Conservation (phyloP, 176 grass and related monocot genomes). For the Musa itinerans region DNA sequence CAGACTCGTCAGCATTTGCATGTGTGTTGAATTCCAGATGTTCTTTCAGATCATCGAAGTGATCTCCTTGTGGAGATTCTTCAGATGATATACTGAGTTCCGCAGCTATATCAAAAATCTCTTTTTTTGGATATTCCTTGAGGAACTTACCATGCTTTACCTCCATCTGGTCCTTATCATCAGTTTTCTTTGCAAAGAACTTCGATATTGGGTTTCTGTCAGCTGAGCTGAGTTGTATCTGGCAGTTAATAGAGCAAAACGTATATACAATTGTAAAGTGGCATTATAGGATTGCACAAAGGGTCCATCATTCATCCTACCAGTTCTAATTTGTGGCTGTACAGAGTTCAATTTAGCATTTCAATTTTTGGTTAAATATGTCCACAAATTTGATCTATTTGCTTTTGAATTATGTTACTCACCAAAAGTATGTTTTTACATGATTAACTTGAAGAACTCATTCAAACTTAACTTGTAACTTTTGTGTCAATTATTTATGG, state of each 20-base stretch:
- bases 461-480: too few species aligned
- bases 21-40: conserved; percentile 4
- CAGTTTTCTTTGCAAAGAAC: conserved; percentile 61
- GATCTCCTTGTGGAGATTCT: conserved; percentile 21
- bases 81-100: not conserved
- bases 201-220: conserved; percentile 53
- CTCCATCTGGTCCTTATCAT: conserved; percentile 11
- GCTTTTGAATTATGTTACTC: too few species aligned
- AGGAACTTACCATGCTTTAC: not conserved
- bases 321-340: not conserved
- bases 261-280: too few species aligned
- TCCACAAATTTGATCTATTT: conserved; percentile 1
- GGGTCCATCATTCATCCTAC: too few species aligned
- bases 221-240: conserved; percentile 44
- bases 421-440: too few species aligned
- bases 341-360: not conserved
- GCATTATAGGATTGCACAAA: too few species aligned
- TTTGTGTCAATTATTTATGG: too few species aligned
- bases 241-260: conserved; percentile 16
- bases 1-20: conserved; percentile 6
- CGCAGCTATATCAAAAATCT: conserved; percentile 12
- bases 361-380: not conserved
- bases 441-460: too few species aligned
- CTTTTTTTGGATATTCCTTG: conserved; percentile 10
- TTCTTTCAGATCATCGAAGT: conserved; percentile 5